Percentiles rank a stretch among this genome's conserved stretches.
Evolutionary conservation across 2,329 filamentous ascomycete genomes (phyloP).

Genomic region (Neofusicoccum ribis): DNA sequence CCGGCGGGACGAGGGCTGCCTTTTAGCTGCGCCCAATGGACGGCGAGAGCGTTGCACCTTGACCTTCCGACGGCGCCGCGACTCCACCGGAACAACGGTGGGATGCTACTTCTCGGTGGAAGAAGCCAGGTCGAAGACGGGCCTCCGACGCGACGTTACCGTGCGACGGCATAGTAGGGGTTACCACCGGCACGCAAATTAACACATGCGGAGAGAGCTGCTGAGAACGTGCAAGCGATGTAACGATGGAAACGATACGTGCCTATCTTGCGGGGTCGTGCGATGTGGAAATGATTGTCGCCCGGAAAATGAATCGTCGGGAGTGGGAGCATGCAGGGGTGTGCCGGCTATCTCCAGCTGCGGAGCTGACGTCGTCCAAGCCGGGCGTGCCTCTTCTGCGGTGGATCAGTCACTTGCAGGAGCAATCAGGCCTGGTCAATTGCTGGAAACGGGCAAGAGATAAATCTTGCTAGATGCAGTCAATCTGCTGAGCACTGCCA

Average conservation of each 20-base stretch:
- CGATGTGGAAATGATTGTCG: constrained; percentile 4
- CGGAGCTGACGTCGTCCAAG: not conserved
- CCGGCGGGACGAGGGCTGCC: not conserved
- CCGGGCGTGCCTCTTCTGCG: too few relatives aligned
- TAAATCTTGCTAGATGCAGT: too few relatives aligned
- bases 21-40: not conserved
- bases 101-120: not conserved
- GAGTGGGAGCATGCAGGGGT: constrained; percentile 10
- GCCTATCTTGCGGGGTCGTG: constrained; percentile 11
- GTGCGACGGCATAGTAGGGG: not conserved
- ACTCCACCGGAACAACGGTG: not conserved
- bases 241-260: constrained; percentile 3
- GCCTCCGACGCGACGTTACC: not conserved
- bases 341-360: not conserved
- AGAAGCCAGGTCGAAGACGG: not conserved
- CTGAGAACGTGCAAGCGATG: constrained; percentile 6
- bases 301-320: not conserved
- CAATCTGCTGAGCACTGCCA: too few relatives aligned
- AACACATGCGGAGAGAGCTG: not conserved
- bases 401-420: too few relatives aligned
- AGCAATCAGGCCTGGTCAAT: too few relatives aligned
- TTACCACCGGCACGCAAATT: not conserved
- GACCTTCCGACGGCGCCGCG: not conserved
- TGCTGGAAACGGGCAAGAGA: not conserved
- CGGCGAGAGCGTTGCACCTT: not conserved